These are phyloP conservation scores for Antarctomyces pellizariae DNA, from an alignment of 495 filamentous ascomycete species.

Conservation along the genomic window DNA sequence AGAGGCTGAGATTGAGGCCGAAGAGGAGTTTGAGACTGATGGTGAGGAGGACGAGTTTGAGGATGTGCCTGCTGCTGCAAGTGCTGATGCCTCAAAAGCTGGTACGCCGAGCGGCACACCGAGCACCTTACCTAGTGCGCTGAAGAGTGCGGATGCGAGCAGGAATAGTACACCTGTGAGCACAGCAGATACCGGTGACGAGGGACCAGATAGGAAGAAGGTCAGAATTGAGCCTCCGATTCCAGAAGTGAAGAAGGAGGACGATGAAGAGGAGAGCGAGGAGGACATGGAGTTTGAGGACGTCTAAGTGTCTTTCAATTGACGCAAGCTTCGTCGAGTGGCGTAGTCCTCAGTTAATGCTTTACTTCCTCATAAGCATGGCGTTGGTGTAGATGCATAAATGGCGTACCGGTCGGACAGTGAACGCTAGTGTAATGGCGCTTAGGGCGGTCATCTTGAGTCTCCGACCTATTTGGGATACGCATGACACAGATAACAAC, in stretches of 20 bases:
- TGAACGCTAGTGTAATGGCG: too few relatives aligned
- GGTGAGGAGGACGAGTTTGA: constrained; percentile 27
- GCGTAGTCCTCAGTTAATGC: too few relatives aligned
- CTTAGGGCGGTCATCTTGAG: too few relatives aligned
- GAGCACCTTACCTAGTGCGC: constrained; percentile 2
- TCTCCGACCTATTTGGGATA: too few relatives aligned
- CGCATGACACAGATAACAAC: too few relatives aligned
- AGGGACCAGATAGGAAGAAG: constrained; percentile 25
- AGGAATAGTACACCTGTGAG: constrained; percentile 16
- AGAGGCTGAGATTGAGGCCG: constrained; percentile 20
- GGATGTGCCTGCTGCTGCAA: constrained; percentile 13
- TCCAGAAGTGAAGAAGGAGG: constrained; percentile 19
- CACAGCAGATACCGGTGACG: constrained; percentile 15
- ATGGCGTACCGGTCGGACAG: too few relatives aligned
- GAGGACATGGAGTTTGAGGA: constrained; percentile 46
- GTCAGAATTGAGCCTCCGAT: constrained; percentile 26
- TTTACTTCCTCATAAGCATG: too few relatives aligned
- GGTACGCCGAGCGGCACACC: constrained; percentile 11
- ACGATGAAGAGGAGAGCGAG: constrained; percentile 24
- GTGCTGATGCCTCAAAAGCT: constrained; percentile 10
- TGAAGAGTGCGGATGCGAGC: constrained; percentile 13
- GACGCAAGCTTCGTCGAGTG: too few relatives aligned
- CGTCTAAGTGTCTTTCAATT: too few relatives aligned
- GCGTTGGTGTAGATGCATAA: too few relatives aligned
- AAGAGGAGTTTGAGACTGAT: constrained; percentile 24